These are phyloP conservation scores for Plantago coronopus DNA, from an alignment of 305 asterid species.

Conservation along the genomic window DNA sequence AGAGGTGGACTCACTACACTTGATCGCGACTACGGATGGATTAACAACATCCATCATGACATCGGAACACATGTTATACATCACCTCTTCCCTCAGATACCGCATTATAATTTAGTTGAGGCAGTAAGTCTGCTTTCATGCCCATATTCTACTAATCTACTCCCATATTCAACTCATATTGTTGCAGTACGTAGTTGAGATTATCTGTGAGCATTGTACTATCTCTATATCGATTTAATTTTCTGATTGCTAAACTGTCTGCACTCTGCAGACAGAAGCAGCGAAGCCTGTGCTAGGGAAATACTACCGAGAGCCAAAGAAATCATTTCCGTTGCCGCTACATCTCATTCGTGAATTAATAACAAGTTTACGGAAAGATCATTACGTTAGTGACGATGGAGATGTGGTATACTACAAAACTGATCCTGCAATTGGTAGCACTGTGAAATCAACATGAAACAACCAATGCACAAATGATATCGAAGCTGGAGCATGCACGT, in stretches of 20 bases:
- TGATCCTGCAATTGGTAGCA: constrained; percentile 45
- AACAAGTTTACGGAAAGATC: constrained; percentile 70
- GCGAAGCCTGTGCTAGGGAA: constrained; percentile 76
- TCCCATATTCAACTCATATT: too few relatives aligned
- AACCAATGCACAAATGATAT: too few relatives aligned
- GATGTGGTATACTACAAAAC: constrained; percentile 74
- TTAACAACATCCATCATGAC: constrained; percentile 92
- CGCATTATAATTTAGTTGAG: constrained; percentile 80
- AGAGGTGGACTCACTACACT: constrained; percentile 94
- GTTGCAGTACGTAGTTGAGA: too few relatives aligned
- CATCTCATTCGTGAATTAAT: constrained; percentile 49
- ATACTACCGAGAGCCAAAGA: constrained; percentile 68
- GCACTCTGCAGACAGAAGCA: constrained; percentile 74
- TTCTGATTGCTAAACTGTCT: too few relatives aligned
- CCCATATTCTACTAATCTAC: too few relatives aligned
- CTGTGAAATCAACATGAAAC: constrained; percentile 13
- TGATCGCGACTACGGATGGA: constrained; percentile 91
- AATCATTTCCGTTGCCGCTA: constrained; percentile 69
- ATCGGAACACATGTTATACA: constrained; percentile 95
- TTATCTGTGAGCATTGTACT: neutral
- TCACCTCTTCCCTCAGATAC: constrained; percentile 95
- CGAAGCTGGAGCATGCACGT: too few relatives aligned
- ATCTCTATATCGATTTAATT: too few relatives aligned
- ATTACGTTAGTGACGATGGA: constrained; percentile 74
- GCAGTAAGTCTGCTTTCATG: constrained; percentile 52